Evolutionary conservation across 768 basidiomycete genomes (phyloP), one percentile per base, ranked within the genome.

Genomic region (Tylopilus felleus): DNA sequence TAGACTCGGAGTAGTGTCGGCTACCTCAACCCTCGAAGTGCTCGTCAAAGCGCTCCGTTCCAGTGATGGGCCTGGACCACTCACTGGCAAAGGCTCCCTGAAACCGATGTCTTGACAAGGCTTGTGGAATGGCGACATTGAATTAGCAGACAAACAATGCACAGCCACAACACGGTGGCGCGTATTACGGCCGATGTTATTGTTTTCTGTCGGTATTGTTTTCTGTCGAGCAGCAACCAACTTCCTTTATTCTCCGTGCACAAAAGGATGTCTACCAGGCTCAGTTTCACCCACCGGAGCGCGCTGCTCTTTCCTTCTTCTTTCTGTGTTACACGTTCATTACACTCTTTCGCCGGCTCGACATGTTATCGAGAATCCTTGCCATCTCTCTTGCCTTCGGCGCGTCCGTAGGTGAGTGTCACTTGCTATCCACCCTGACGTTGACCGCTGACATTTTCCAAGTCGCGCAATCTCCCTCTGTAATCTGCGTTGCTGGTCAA

Each of bases 401-500:
- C 69, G 67, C 72, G 59, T 71, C 71, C 58, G 71, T 65, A 48
- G 75, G 76, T 76, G 57, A 68, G 74, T 40, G 31, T 8, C 10
- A 16, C 50, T n/a, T 44, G 27, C 19, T 2, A 5, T 44, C 7
- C 28, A 22, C 4, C 16, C 21, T 29, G 14, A 16, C 6, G 53
- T 43, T 8, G 16, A 22, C 28, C 27, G 31, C 51, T 61, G 4
- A 63, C 40, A 28, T 12, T 27, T 4, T 35, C 33, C 50, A 28
- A 83, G 81, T 75, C 66, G 84, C 85, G 55, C 82, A 85, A 69
- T 76, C 79, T 60, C 68, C 74, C 55, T 71, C 84, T 64, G 83
- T 91, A 52, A 76, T 93, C 57, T 92, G 90, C 77, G 75, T 89
- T 88, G 86, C 90, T 68, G 90, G 90, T 61, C 89, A 93, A 86